phyloP scores from a whole-genome alignment of 1,284 basidiomycete species.

The Austropuccinia psidii region DNA sequence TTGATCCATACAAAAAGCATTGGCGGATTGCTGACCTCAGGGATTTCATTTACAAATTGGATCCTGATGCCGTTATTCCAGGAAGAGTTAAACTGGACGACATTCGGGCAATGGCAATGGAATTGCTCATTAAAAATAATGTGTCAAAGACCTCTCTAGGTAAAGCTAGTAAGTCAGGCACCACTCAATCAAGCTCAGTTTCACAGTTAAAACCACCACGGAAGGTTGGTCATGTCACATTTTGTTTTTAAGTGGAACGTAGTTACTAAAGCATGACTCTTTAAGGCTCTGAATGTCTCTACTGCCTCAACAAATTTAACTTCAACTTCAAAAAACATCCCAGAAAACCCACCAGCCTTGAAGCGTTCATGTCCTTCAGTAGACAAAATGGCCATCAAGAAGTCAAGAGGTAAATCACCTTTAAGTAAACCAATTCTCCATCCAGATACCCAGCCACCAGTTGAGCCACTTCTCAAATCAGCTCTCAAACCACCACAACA shows the following conservation, averaged over 20 bases:
- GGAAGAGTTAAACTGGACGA: background rate
- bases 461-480: background rate
- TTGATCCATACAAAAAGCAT: background rate
- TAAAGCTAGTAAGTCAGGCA: background rate
- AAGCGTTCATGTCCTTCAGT: background rate
- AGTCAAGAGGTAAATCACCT: background rate
- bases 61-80: background rate
- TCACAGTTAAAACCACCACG: background rate
- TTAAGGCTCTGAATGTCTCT: background rate
- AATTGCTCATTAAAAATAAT: background rate
- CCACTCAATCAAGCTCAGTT: background rate
- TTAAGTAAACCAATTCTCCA: background rate
- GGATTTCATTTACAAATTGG: background rate
- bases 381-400: no score
- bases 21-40: background rate
- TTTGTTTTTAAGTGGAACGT: no score
- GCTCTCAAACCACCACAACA: background rate
- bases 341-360: background rate
- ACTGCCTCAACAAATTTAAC: background rate
- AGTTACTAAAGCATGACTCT: background rate
- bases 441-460: background rate
- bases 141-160: background rate
- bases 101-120: background rate
- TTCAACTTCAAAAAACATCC: background rate
- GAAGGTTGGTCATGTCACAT: no score